Evolutionary conservation across 148 eudicot species (phyloP).

Genomic region (Arbutus unedo): DNA sequence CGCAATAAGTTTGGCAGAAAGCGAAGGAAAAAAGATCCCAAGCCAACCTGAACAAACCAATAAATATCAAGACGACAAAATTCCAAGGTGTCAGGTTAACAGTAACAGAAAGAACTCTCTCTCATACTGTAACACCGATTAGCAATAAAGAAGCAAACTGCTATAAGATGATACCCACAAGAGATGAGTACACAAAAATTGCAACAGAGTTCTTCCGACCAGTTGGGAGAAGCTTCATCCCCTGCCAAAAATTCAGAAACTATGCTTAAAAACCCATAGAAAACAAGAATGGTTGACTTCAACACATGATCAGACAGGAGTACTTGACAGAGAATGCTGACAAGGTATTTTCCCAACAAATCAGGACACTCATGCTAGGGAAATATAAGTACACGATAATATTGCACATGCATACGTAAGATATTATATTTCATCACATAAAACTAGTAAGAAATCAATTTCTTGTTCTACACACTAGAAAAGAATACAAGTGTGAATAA

Average conservation of each 20-base stretch:
- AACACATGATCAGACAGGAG: not conserved
- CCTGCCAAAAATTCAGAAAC: slow-evolving; percentile 44
- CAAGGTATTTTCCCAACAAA: not conserved
- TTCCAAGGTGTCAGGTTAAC: slow-evolving; percentile 20
- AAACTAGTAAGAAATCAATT: not conserved
- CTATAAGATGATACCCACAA: slow-evolving; percentile 46
- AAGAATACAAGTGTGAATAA: not conserved
- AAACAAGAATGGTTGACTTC: not conserved
- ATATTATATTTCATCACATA: not conserved
- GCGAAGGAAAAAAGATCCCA: slow-evolving; percentile 69
- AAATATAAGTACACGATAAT: not conserved
- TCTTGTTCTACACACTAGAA: not conserved
- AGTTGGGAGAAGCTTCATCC: slow-evolving; percentile 98
- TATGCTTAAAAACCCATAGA: not conserved
- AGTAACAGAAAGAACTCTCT: slow-evolving; percentile 31
- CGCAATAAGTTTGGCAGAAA: slow-evolving; percentile 64
- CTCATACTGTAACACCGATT: too few species aligned
- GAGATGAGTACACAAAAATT: slow-evolving; percentile 61
- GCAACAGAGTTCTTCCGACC: slow-evolving; percentile 75
- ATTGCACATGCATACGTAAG: not conserved
- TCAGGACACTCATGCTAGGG: not conserved
- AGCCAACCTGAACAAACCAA: slow-evolving; percentile 56
- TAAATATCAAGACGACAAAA: not conserved
- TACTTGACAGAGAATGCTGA: not conserved
- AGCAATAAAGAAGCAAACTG: slow-evolving; percentile 1